Conservation (phyloP, 768 basidiomycete genomes). For the Chalciporus sphaerocephalus region DNA sequence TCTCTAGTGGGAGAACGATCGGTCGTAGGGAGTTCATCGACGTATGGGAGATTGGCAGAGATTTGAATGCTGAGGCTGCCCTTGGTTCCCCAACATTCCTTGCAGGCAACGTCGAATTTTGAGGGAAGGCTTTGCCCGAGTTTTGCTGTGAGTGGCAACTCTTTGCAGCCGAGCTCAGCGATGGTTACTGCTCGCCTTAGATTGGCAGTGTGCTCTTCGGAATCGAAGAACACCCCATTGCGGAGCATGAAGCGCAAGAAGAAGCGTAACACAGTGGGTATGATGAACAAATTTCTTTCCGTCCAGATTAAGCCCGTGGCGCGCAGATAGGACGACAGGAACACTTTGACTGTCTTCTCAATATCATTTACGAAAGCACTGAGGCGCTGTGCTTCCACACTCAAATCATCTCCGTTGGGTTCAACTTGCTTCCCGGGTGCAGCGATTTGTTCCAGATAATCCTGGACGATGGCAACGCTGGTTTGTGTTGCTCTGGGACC, state of each 20-base stretch:
- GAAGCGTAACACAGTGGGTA: constrained; percentile 43
- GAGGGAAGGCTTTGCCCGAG: constrained; percentile 39
- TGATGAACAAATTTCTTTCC: constrained; percentile 37
- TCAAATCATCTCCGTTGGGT: constrained; percentile 13
- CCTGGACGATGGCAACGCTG: constrained; percentile 24
- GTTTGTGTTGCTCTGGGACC: constrained; percentile 19
- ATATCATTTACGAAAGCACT: constrained; percentile 58
- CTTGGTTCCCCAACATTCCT: constrained; percentile 45
- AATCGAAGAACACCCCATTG: constrained; percentile 38
- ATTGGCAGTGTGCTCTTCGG: constrained; percentile 14
- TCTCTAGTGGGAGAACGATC: neutral
- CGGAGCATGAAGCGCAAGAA: constrained; percentile 45
- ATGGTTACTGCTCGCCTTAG: constrained; percentile 45
- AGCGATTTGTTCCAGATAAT: constrained; percentile 26
- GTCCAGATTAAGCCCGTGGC: constrained; percentile 62
- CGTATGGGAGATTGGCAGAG: constrained; percentile 1
- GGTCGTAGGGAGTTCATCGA: neutral
- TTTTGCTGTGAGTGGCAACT: constrained; percentile 40
- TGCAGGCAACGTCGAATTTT: constrained; percentile 46
- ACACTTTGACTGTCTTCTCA: constrained; percentile 54
- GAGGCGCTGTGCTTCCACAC: constrained; percentile 27
- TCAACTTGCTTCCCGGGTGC: constrained; percentile 30
- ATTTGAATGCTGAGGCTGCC: constrained; percentile 28
- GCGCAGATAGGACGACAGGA: constrained; percentile 64
- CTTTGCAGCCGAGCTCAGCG: constrained; percentile 33